phyloP scores from a whole-genome alignment of 139 green algal species.

The Chlorella sp. region DNA sequence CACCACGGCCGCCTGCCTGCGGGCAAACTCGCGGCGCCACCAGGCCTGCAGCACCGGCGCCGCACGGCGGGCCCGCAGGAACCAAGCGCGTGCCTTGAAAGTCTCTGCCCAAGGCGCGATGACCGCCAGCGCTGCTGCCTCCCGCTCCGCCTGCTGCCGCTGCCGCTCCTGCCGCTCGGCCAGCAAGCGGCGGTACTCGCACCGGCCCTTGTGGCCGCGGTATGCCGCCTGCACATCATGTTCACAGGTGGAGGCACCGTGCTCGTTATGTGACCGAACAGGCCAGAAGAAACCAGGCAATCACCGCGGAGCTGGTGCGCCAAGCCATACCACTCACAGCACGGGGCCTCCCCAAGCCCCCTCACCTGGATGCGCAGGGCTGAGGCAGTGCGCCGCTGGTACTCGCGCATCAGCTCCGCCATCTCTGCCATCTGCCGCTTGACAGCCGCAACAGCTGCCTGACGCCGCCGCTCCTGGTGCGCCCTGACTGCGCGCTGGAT shows the following conservation, averaged over 20 bases:
- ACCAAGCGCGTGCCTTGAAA: slow-evolving; percentile 38
- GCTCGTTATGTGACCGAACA: neutral
- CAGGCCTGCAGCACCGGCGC: slow-evolving; percentile 37
- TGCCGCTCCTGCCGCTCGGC: slow-evolving; percentile 1
- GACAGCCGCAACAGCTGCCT: neutral
- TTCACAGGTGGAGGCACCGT: neutral
- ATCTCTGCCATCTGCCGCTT: slow-evolving; percentile 42
- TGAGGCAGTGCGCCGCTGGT: slow-evolving; percentile 29
- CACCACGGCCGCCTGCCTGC: slow-evolving; percentile 14
- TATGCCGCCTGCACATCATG: slow-evolving; percentile 23
- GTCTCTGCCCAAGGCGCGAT: slow-evolving; percentile 45
- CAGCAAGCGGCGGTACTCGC: neutral
- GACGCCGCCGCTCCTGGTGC: slow-evolving; percentile 39
- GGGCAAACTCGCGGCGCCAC: slow-evolving; percentile 20
- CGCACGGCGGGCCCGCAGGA: slow-evolving; percentile 36
- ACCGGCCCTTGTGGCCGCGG: slow-evolving; percentile 21
- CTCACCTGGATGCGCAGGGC: slow-evolving; percentile 49
- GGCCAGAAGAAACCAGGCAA: neutral
- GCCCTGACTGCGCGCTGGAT: slow-evolving; percentile 57
- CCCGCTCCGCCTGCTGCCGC: slow-evolving; percentile 15
- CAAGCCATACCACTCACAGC: no score
- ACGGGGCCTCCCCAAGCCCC: neutral
- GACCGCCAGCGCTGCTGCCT: slow-evolving; percentile 39
- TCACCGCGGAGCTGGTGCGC: no score
- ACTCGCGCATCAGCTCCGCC: slow-evolving; percentile 44